phyloP scores from a whole-genome alignment of 129 eudicot species.

The Ambrosia trifida region DNA sequence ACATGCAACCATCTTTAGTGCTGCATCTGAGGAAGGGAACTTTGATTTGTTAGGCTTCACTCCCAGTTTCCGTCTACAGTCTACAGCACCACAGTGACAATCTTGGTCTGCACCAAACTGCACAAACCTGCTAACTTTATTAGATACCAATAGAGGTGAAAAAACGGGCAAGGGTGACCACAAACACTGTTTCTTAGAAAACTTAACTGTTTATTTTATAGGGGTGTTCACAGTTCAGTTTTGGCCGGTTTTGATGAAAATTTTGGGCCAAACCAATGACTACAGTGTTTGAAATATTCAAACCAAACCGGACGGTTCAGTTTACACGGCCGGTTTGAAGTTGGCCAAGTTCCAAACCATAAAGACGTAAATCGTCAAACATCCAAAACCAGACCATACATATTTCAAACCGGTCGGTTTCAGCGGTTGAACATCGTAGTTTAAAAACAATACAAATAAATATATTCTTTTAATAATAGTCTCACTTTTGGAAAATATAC shows the following conservation, averaged over 20 bases:
- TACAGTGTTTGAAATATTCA: too few species aligned
- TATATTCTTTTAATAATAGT: neutral
- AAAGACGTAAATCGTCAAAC: too few species aligned
- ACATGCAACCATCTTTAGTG: conserved; percentile 71
- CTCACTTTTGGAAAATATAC: neutral
- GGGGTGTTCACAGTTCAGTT: too few species aligned
- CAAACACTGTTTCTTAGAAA: neutral
- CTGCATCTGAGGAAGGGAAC: conserved; percentile 72
- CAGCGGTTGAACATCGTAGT: too few species aligned
- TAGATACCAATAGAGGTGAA: conserved; percentile 26
- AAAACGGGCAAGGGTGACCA: neutral
- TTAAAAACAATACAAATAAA: neutral
- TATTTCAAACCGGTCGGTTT: too few species aligned
- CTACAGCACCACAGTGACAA: conserved; percentile 91
- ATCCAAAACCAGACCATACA: too few species aligned
- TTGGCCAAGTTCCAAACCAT: too few species aligned
- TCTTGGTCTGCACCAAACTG: conserved; percentile 99
- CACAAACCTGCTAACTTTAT: conserved; percentile 88
- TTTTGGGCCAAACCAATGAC: too few species aligned
- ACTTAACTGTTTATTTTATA: neutral
- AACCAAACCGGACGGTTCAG: too few species aligned
- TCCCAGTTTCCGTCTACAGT: conserved; percentile 91
- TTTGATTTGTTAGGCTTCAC: conserved; percentile 82
- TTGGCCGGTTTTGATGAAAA: too few species aligned
- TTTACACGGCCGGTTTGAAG: too few species aligned